Percentiles rank a stretch among this genome's conserved stretches.
These are phyloP conservation scores for Termitomyces titanicus DNA, from an alignment of 768 basidiomycete species.

Conservation along the genomic window DNA sequence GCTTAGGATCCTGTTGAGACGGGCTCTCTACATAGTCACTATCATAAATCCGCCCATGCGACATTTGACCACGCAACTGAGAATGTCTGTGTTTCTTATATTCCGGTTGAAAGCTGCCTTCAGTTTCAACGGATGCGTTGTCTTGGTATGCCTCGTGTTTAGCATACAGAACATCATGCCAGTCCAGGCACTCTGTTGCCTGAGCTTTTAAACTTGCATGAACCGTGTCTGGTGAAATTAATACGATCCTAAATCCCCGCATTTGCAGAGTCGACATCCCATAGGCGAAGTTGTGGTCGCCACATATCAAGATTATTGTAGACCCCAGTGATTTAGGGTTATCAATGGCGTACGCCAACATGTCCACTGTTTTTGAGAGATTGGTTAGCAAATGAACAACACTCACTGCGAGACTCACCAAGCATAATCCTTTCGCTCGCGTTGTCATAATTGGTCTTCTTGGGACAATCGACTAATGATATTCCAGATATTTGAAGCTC, in stretches of 20 bases:
- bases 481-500: slow-evolving; percentile 47
- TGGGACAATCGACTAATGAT: slow-evolving; percentile 32
- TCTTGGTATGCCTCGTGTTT: neutral
- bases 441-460: slow-evolving; percentile 25
- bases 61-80: too few species aligned
- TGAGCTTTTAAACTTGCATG: slow-evolving; percentile 48
- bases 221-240: slow-evolving; percentile 37
- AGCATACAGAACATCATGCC: slow-evolving; percentile 33
- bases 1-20: neutral
- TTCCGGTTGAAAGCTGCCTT: neutral
- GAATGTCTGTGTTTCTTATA: neutral
- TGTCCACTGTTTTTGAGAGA: slow-evolving; percentile 46
- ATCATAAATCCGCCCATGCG: too few species aligned
- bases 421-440: slow-evolving; percentile 47
- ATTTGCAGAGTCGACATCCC: slow-evolving; percentile 52
- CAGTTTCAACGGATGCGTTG: too few species aligned
- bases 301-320: slow-evolving; percentile 61
- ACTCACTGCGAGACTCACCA: slow-evolving; percentile 25
- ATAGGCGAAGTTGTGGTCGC: slow-evolving; percentile 64
- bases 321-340: slow-evolving; percentile 35
- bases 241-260: slow-evolving; percentile 45
- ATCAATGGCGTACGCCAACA: slow-evolving; percentile 62
- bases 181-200: slow-evolving; percentile 50
- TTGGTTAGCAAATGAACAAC: neutral
- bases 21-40: too few species aligned